Evolutionary conservation across 139 green algal genomes (phyloP), one percentile per base, ranked within the genome.

Genomic region (Coelastrella sp.): DNA sequence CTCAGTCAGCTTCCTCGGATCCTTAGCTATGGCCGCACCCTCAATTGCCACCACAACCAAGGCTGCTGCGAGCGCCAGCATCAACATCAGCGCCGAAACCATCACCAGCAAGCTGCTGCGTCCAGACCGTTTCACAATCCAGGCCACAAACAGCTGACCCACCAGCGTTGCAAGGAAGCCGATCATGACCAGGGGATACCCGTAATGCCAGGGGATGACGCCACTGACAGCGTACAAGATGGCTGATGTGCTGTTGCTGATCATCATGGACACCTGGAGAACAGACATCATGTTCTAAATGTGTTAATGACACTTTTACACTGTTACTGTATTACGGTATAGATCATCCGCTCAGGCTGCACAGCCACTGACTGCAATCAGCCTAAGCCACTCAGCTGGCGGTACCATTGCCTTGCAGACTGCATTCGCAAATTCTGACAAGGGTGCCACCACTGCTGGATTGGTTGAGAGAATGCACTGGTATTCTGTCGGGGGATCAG

Each of bases 241-340:
- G 19, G 81, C 76, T 20, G 72, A 82, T 27, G 89, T 81, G 82
- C 89, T 76, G 74, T 74, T 89, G 82, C 82, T 82, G 60, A 73
- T 78, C 15, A 75, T 17, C 22, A 84, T 56, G 6, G 85, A 73
- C 7, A 89, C 27, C 68, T 82, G 68, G 35, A 49, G 35, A 49
- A 49, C 35, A 49, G 1, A 49, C 35, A 49, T 49, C 1, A 72
- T 72, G 63, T 22, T 63, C 88, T 93, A 91, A 89, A 94, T 84
- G 93, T 95, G 88, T 83, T 95, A 58, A 95, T 95, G 87, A 87
- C 94, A 80, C 88, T 96, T 27, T 82, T 96, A 65, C 91, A 14
- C 91, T 96, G 12, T 81, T 95, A 76, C 93, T 96, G 91, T 84
- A 96, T 19, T 85, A 82, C 12, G 93, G 93, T 87, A 87, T 94